phyloP scores from a whole-genome alignment of 1,284 basidiomycete genomes.

The Apiotrichum laibachii region DNA sequence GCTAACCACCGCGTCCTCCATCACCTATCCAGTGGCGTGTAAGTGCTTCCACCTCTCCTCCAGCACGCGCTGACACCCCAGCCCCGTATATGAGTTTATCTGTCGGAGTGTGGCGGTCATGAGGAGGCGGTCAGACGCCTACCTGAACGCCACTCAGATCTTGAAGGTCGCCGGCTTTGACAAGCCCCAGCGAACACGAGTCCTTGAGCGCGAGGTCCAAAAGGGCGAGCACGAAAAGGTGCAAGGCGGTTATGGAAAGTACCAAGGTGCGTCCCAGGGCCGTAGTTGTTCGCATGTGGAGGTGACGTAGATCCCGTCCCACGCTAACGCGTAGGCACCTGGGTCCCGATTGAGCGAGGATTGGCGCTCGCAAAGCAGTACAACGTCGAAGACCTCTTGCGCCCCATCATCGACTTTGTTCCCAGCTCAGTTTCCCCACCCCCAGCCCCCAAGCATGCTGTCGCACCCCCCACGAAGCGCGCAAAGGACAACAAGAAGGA shows the following conservation, averaged over 20 bases:
- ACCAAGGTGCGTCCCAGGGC: constrained; percentile 73
- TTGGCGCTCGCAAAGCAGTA: constrained; percentile 85
- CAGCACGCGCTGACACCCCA: constrained; percentile 16
- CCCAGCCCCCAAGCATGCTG: constrained; percentile 91
- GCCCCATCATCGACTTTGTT: constrained; percentile 92
- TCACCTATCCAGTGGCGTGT: constrained; percentile 47
- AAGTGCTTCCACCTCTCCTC: constrained; percentile 23
- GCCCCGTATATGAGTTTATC: constrained; percentile 60
- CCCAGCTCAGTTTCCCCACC: constrained; percentile 91
- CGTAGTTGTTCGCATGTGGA: constrained; percentile 1
- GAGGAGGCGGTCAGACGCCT: constrained; percentile 90
- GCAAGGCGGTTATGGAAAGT: constrained; percentile 99
- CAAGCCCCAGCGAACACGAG: constrained; percentile 96
- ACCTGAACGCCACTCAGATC: constrained; percentile 99
- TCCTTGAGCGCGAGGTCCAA: constrained; percentile 96
- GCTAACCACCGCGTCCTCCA: constrained; percentile 13
- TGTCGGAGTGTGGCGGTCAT: constrained; percentile 95
- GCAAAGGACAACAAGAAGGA: constrained; percentile 42
- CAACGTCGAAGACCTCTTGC: constrained; percentile 82
- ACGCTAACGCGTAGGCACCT: constrained; percentile 72
- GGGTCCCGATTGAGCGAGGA: constrained; percentile 95
- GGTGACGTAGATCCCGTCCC: not conserved
- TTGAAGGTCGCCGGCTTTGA: constrained; percentile 99
- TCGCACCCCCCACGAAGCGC: constrained; percentile 61
- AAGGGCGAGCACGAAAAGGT: constrained; percentile 99